Evolutionary conservation across 1,139 yeast genomes (phyloP).

Genomic region (Debaryomyces sp.): DNA sequence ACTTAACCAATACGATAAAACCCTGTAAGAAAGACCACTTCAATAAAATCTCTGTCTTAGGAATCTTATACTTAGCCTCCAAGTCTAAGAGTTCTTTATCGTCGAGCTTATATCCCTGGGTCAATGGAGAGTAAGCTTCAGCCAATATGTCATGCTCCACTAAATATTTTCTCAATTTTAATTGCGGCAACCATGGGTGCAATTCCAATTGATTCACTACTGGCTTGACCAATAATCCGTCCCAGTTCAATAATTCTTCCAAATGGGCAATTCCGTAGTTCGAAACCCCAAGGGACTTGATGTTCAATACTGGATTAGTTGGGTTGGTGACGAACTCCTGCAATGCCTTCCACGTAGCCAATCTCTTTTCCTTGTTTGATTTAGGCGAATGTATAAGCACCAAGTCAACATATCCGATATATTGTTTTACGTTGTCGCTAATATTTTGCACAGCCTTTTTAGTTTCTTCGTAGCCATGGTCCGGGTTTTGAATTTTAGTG

Average conservation of each 20-base stretch:
- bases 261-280: slow-evolving; percentile 40
- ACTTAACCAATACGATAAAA: slow-evolving; percentile 72
- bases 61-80: slow-evolving; percentile 25
- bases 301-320: slow-evolving; percentile 27
- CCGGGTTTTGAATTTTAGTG: slow-evolving; percentile 64
- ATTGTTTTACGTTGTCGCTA: slow-evolving; percentile 31
- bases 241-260: slow-evolving; percentile 39
- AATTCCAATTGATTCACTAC: slow-evolving; percentile 48
- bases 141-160: slow-evolving; percentile 45
- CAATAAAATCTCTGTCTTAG: slow-evolving; percentile 33
- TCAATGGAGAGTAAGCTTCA: slow-evolving; percentile 74
- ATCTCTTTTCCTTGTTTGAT: slow-evolving; percentile 31
- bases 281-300: slow-evolving; percentile 47
- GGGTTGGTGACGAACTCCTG: slow-evolving; percentile 38
- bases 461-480: slow-evolving; percentile 63
- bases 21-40: slow-evolving; percentile 54
- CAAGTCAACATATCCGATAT: slow-evolving; percentile 51
- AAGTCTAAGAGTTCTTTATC: slow-evolving; percentile 49
- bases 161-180: slow-evolving; percentile 40
- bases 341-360: slow-evolving; percentile 44
- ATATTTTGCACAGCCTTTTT: slow-evolving; percentile 50
- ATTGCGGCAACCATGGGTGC: slow-evolving; percentile 49
- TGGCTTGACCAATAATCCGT: slow-evolving; percentile 38
- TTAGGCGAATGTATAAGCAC: slow-evolving; percentile 40
- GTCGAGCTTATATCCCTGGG: slow-evolving; percentile 57